Percentiles rank a stretch among this genome's conserved stretches.
Conservation (phyloP, 495 filamentous ascomycete genomes). For the Darksidea phi region DNA sequence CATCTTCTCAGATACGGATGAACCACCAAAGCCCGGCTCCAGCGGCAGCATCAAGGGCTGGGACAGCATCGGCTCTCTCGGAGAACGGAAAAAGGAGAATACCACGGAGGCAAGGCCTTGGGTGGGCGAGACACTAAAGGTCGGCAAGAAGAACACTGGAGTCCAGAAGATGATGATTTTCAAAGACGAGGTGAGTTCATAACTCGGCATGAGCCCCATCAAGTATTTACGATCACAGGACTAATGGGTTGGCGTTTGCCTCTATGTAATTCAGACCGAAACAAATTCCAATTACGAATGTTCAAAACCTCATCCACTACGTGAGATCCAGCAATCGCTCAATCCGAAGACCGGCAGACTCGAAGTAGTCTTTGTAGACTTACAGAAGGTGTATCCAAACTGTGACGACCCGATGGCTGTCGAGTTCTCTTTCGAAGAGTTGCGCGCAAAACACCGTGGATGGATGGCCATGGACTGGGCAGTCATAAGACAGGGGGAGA, state of each 20-base stretch:
- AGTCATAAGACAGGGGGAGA: constrained; percentile 13
- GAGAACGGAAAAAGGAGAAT: constrained; percentile 93
- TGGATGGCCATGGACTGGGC: constrained; percentile 73
- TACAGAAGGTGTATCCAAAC: constrained; percentile 80
- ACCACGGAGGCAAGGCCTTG: constrained; percentile 81
- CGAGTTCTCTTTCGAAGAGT: constrained; percentile 87
- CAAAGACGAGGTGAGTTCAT: constrained; percentile 85
- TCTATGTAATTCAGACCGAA: constrained; percentile 61
- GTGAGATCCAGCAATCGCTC: constrained; percentile 67
- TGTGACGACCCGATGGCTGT: constrained; percentile 60
- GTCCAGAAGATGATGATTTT: constrained; percentile 85
- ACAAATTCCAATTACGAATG: constrained; percentile 42
- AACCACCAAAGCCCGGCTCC: constrained; percentile 43
- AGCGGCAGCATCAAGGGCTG: constrained; percentile 64
- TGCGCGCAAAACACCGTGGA: constrained; percentile 74
- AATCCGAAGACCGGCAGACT: constrained; percentile 75
- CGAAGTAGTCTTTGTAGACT: constrained; percentile 83
- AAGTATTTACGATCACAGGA: constrained; percentile 94
- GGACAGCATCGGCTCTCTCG: constrained; percentile 84
- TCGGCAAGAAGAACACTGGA: constrained; percentile 71
- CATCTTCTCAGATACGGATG: constrained; percentile 81
- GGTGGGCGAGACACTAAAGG: constrained; percentile 87
- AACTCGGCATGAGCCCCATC: constrained; percentile 42
- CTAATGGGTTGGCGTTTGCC: constrained; percentile 76
- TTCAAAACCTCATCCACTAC: constrained; percentile 41